phyloP scores from a whole-genome alignment of 2,329 filamentous ascomycete species.

The Colletotrichum higginsianum region DNA sequence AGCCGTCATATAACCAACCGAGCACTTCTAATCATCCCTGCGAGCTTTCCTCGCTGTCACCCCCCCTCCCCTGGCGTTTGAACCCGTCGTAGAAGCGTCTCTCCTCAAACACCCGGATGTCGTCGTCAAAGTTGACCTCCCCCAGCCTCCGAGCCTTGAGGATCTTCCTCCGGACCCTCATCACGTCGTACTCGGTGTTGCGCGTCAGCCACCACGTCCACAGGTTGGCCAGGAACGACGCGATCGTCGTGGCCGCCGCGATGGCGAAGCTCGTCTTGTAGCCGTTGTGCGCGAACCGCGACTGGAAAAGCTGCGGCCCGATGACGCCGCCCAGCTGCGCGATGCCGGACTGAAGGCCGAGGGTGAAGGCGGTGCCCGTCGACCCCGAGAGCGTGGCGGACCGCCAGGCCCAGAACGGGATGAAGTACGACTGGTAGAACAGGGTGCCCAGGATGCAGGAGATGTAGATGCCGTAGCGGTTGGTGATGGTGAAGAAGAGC shows the following conservation, averaged over 20 bases:
- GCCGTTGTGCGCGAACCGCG: constrained; percentile 56
- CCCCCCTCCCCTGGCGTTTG: background rate
- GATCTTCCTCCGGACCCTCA: constrained; percentile 43
- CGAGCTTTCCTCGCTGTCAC: constrained; percentile 11
- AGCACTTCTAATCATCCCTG: background rate
- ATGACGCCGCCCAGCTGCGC: constrained; percentile 62
- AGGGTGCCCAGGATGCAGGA: constrained; percentile 60
- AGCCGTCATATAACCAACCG: no score
- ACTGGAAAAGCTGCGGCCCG: constrained; percentile 60
- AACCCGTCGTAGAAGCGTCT: constrained; percentile 21
- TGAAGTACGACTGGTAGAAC: constrained; percentile 60
- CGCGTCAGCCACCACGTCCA: constrained; percentile 48
- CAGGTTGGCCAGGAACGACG: constrained; percentile 46
- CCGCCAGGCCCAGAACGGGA: constrained; percentile 63
- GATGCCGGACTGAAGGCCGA: constrained; percentile 59
- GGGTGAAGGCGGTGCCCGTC: constrained; percentile 61
- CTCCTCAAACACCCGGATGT: constrained; percentile 28
- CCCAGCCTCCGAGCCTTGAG: constrained; percentile 42
- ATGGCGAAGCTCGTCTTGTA: constrained; percentile 49
- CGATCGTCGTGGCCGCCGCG: constrained; percentile 44
- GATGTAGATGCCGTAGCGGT: constrained; percentile 58
- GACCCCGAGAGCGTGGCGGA: constrained; percentile 58
- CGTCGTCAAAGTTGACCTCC: constrained; percentile 30
- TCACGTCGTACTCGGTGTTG: constrained; percentile 47
- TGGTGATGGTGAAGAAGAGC: constrained; percentile 56